These are phyloP conservation scores for Colletotrichum coccodes DNA, from an alignment of 2,329 filamentous ascomycete species.

Conservation along the genomic window DNA sequence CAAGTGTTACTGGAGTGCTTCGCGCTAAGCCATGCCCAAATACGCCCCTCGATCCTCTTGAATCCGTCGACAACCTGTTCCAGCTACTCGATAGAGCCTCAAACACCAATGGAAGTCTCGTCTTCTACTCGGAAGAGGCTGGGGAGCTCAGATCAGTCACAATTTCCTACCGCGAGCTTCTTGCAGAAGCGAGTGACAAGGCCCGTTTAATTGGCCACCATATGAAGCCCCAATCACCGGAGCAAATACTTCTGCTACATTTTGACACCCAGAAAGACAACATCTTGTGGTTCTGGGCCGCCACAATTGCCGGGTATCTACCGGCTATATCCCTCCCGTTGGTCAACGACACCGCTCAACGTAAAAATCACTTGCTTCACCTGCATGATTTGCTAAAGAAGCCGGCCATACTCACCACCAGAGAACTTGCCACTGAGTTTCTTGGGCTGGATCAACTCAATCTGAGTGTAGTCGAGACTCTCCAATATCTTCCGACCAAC, in stretches of 20 bases:
- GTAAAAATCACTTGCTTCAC: conserved; percentile 18
- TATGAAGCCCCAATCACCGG: conserved; percentile 4
- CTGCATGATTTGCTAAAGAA: conserved; percentile 3
- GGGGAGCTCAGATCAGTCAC: background rate
- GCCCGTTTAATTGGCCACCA: background rate
- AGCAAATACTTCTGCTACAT: conserved; percentile 19
- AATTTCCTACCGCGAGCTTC: conserved; percentile 12
- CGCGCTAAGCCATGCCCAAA: no score
- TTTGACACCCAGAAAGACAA: conserved; percentile 23
- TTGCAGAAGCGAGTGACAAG: conserved; percentile 7
- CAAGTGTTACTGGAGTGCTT: no score
- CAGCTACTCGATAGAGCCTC: background rate
- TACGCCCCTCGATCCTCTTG: background rate
- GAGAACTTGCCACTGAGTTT: conserved; percentile 7
- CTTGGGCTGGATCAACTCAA: conserved; percentile 10
- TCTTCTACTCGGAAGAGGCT: conserved; percentile 6
- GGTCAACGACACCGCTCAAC: conserved; percentile 17
- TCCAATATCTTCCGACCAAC: background rate
- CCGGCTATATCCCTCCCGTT: conserved; percentile 21
- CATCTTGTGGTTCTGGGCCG: conserved; percentile 30
- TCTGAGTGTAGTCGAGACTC: conserved; percentile 8
- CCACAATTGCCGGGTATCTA: conserved; percentile 3
- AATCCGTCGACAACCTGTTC: background rate
- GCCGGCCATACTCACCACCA: conserved; percentile 16
- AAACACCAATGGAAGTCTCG: background rate